Conservation (phyloP, 1,139 yeast species). For the Sugiyamaella paludigena region DNA sequence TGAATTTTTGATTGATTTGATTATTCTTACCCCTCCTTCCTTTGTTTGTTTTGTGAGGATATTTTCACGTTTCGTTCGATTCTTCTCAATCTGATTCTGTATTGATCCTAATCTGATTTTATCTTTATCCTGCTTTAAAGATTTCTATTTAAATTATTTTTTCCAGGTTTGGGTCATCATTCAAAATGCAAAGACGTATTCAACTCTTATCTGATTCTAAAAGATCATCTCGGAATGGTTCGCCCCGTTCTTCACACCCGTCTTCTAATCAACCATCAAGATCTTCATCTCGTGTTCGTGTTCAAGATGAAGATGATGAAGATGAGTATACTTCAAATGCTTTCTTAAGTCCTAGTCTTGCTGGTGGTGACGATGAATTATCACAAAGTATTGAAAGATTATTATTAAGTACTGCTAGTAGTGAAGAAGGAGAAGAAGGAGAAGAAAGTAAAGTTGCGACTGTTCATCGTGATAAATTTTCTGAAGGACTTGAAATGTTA, state of each 20-base stretch:
- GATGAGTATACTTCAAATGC: conserved; percentile 29
- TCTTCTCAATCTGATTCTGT: too few relatives aligned
- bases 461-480: conserved; percentile 26
- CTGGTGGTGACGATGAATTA: conserved; percentile 23
- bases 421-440: conserved; percentile 16
- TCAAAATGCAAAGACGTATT: conserved; percentile 20
- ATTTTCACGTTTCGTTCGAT: too few relatives aligned
- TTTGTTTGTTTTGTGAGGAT: too few relatives aligned
- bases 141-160: too few relatives aligned
- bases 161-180: too few relatives aligned
- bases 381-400: conserved; percentile 24
- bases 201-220: conserved; percentile 21
- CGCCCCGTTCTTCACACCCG: conserved; percentile 20
- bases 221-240: conserved; percentile 17
- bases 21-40: too few relatives aligned
- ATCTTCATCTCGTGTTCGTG: conserved; percentile 20
- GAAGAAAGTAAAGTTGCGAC: conserved; percentile 9
- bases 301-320: conserved; percentile 28
- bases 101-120: too few relatives aligned
- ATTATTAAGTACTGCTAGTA: conserved; percentile 13
- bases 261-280: conserved; percentile 23
- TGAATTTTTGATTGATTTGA: too few relatives aligned
- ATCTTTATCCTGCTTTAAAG: too few relatives aligned
- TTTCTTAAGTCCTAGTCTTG: conserved; percentile 21
- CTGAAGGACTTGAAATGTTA: conserved; percentile 33